Conservation (phyloP, 2,329 filamentous ascomycete genomes). For the Didymella segeticola region DNA sequence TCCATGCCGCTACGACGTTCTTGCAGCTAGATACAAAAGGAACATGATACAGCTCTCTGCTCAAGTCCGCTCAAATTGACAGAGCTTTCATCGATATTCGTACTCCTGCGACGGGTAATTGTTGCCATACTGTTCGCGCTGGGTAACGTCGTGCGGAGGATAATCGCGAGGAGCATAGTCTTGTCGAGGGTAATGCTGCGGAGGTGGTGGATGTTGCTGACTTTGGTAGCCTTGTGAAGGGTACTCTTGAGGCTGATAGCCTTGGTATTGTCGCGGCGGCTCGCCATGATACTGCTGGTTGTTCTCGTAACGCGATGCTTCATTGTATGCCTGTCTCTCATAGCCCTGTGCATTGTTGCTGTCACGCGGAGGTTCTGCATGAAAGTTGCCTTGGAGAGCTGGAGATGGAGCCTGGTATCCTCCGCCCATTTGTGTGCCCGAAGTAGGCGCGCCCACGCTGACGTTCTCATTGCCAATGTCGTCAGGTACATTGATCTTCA, state of each 20-base stretch:
- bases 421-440: constrained; percentile 21
- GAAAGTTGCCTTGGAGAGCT: constrained; percentile 11
- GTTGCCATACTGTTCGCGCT: constrained; percentile 15
- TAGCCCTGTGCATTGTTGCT: constrained; percentile 11
- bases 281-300: constrained; percentile 15
- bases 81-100: constrained; percentile 1
- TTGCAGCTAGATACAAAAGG: neutral
- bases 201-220: constrained; percentile 8
- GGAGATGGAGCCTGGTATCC: constrained; percentile 8
- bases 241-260: constrained; percentile 6
- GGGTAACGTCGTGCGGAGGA: neutral
- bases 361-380: constrained; percentile 6
- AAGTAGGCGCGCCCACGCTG: constrained; percentile 33
- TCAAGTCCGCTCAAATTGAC: neutral
- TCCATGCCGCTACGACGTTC: neutral
- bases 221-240: constrained; percentile 2
- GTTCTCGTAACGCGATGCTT: constrained; percentile 15
- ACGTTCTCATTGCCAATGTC: constrained; percentile 42
- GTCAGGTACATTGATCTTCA: constrained; percentile 39
- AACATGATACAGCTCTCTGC: neutral
- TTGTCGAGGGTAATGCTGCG: constrained; percentile 15
- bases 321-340: constrained; percentile 7
- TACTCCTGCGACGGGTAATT: constrained; percentile 20
- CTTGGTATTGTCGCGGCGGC: constrained; percentile 12
- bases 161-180: constrained; percentile 13